phyloP scores from a whole-genome alignment of 1,139 yeast species.

The Candida sp. region DNA sequence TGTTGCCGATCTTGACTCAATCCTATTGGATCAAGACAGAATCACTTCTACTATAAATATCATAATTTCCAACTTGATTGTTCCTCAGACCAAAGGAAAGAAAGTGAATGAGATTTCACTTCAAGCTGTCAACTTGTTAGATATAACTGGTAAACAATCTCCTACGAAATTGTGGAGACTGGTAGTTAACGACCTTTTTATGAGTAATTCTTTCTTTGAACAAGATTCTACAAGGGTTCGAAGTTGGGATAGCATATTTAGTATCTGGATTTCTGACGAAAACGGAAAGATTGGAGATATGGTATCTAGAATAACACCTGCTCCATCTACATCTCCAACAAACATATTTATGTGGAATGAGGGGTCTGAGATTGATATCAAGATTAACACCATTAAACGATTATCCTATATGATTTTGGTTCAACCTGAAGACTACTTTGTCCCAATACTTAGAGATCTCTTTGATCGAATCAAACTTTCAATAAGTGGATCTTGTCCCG shows the following conservation, averaged over 20 bases:
- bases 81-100: conserved; percentile 43
- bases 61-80: conserved; percentile 40
- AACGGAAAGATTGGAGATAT: conserved; percentile 59
- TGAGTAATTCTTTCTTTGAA: conserved; percentile 46
- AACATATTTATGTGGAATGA: conserved; percentile 78
- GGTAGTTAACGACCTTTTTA: conserved; percentile 48
- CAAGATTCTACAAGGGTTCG: conserved; percentile 20
- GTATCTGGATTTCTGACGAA: conserved; percentile 56
- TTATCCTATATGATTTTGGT: conserved; percentile 61
- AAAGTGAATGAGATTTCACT: conserved; percentile 25
- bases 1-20: conserved; percentile 36
- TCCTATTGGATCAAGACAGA: conserved; percentile 54
- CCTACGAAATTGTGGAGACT: conserved; percentile 51
- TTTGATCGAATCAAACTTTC: conserved; percentile 48
- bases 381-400: conserved; percentile 50
- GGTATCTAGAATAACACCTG: conserved; percentile 45
- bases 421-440: conserved; percentile 56
- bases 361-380: conserved; percentile 52
- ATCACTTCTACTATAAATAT: conserved; percentile 38
- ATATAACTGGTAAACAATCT: conserved; percentile 29
- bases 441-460: conserved; percentile 46
- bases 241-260: conserved; percentile 50
- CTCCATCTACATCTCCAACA: conserved; percentile 41
- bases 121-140: conserved; percentile 36
- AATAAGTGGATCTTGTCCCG: conserved; percentile 27